Percentiles rank a stretch among this genome's conserved stretches.
Conservation (phyloP, 31 red algal species). For the Asparagopsis taxiformis region DNA sequence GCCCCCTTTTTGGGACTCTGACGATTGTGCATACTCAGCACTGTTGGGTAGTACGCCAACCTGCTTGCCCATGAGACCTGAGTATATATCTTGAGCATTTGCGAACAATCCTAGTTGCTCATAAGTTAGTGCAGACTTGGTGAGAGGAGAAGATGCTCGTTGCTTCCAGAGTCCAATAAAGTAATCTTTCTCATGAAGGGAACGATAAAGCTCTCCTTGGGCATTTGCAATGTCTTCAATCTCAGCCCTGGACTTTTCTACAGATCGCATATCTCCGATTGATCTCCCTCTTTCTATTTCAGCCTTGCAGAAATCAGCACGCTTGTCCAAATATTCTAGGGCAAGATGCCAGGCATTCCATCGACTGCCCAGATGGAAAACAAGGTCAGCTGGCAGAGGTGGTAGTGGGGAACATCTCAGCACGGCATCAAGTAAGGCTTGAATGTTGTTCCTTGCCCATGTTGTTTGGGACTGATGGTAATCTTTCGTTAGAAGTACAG, state of each 20-base stretch:
- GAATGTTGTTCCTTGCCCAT: constrained; percentile 75
- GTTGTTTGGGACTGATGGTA: constrained; percentile 71
- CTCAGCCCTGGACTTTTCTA: constrained; percentile 28
- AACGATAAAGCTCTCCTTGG: constrained; percentile 48
- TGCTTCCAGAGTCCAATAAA: constrained; percentile 75
- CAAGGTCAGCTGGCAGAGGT: constrained; percentile 45
- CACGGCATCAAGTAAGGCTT: constrained; percentile 71
- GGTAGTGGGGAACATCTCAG: constrained; percentile 45
- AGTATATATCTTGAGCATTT: constrained; percentile 71
- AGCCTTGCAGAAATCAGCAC: constrained; percentile 16
- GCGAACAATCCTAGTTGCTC: constrained; percentile 63
- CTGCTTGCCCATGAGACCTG: constrained; percentile 31
- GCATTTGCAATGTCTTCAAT: constrained; percentile 71
- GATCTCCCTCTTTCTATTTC: constrained; percentile 5
- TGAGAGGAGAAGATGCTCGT: constrained; percentile 32
- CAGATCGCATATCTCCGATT: constrained; percentile 1
- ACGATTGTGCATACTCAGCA: background rate
- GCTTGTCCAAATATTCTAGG: constrained; percentile 58
- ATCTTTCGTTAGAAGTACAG: constrained; percentile 66
- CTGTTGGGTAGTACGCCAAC: background rate
- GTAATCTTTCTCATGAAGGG: constrained; percentile 78
- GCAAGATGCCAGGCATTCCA: constrained; percentile 93
- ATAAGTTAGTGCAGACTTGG: constrained; percentile 46
- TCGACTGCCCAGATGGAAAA: constrained; percentile 70
- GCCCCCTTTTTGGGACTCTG: background rate